Conservation (phyloP, 345 rosid species). For the Camelina hispida region DNA sequence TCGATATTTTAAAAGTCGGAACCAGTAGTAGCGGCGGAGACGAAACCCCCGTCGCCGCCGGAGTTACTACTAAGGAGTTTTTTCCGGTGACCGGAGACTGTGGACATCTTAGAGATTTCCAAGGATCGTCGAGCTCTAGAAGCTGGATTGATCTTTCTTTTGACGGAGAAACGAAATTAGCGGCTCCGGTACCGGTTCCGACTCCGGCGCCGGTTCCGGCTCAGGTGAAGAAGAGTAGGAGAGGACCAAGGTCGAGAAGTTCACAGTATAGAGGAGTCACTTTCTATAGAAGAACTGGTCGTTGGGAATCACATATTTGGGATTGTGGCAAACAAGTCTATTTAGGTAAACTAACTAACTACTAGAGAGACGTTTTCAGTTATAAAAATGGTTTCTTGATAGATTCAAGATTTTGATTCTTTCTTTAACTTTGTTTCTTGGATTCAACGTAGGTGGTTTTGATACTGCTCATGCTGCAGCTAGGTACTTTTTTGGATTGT, state of each 20-base stretch:
- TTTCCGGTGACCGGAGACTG: conserved; percentile 57
- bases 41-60: conserved; percentile 30
- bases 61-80: conserved; percentile 66
- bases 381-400: conserved; percentile 2
- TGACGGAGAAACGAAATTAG: conserved; percentile 43
- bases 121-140: conserved; percentile 54
- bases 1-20: conserved; percentile 70
- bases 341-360: conserved; percentile 58
- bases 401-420: neutral
- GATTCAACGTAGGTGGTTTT: conserved; percentile 73
- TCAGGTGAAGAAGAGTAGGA: conserved; percentile 78
- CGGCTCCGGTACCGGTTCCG: conserved; percentile 51
- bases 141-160: conserved; percentile 63
- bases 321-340: conserved; percentile 98
- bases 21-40: conserved; percentile 38
- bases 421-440: conserved; percentile 15
- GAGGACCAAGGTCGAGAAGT: conserved; percentile 98
- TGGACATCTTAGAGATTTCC: conserved; percentile 38
- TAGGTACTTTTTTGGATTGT: conserved; percentile 51
- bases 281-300: conserved; percentile 89
- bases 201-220: conserved; percentile 53
- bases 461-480: conserved; percentile 99
- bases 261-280: conserved; percentile 97
- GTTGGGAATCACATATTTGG: conserved; percentile 99
- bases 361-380: neutral